Evolutionary conservation across 352 stramenopile genomes (phyloP), one percentile per base, ranked within the genome.

Genomic region (Pythium phragmiticola): DNA sequence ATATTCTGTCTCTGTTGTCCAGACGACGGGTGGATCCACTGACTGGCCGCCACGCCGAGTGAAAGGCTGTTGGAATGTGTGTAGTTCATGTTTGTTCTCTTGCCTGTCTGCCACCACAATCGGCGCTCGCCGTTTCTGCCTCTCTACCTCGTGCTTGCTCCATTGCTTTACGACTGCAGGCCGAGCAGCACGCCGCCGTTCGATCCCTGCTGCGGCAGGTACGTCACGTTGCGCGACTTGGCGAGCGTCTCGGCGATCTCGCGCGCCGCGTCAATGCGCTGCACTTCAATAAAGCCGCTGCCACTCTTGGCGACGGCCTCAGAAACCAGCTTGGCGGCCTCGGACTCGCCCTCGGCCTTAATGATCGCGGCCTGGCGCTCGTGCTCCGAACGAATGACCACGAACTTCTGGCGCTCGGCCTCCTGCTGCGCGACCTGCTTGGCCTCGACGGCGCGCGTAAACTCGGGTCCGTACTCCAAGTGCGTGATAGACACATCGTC

Each of bases 381-480:
- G 80, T 99, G 98, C 69, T 99, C 97, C n/a, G 98, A 98, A 73
- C 96, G 97, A 72, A 95, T 90, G 53, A 99, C 98, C 17, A 99
- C 89, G 73, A 98, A 99, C 74, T 99, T 98, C 76, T 99, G 96
- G 56, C 97, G 95, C 78, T 99, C 98, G 16, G 98, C 98, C 55
- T 99, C 97, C 82, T 99, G 98, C 70, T 98, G 97, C 36, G 98
- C 98, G 34, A 99, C 98, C 82, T 99, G 98, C 88, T 99, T 99
- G 63, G 94, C 77, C 87, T 99, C 98, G 82, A 99, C 98, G 70
- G 98, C 97, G 69, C 97, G 98, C 72, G 98, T 99, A 78, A 99
- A 99, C 74, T 99, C 98, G 12, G 84, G 75, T 52, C 96, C 96
- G 83, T 99, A 99, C 65, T 98, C 98, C 56, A 99, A 88, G 81